Conservation (phyloP, 2,329 filamentous ascomycete species). For the Teratosphaeriaceae sp. region DNA sequence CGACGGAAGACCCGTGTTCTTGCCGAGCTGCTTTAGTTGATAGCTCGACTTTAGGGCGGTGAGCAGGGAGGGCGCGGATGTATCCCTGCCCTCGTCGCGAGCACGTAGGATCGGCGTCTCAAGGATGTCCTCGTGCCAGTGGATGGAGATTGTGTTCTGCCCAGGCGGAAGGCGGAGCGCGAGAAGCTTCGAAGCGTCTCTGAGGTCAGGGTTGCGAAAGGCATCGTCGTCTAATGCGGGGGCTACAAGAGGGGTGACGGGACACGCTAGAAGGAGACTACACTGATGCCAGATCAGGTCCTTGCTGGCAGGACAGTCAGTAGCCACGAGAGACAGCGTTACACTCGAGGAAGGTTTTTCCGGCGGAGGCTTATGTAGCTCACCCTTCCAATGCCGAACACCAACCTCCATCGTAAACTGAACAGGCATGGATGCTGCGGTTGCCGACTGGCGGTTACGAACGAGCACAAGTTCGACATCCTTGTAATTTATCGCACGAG, state of each 20-base stretch:
- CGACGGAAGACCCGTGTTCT: background rate
- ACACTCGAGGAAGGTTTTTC: background rate
- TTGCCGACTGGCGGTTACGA: background rate
- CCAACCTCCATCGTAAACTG: background rate
- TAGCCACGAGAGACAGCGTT: background rate
- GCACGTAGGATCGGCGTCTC: background rate
- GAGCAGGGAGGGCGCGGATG: background rate
- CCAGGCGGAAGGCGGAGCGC: background rate
- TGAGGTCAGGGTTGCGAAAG: background rate
- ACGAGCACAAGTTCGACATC: background rate
- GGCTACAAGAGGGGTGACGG: background rate
- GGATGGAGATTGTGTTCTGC: background rate
- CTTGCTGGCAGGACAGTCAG: background rate
- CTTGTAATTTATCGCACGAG: conserved; percentile 1
- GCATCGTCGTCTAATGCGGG: background rate
- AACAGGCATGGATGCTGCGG: background rate
- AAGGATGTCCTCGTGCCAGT: background rate
- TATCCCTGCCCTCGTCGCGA: background rate
- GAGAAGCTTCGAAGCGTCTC: background rate
- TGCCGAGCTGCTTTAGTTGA: background rate
- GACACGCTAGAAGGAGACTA: background rate
- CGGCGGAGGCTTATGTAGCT: background rate
- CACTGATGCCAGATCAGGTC: background rate
- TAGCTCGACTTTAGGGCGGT: background rate
- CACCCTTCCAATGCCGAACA: background rate